Evolutionary conservation across 495 filamentous ascomycete genomes (phyloP), one percentile per base, ranked within the genome.

Genomic region (Mycothermus thermophilus): DNA sequence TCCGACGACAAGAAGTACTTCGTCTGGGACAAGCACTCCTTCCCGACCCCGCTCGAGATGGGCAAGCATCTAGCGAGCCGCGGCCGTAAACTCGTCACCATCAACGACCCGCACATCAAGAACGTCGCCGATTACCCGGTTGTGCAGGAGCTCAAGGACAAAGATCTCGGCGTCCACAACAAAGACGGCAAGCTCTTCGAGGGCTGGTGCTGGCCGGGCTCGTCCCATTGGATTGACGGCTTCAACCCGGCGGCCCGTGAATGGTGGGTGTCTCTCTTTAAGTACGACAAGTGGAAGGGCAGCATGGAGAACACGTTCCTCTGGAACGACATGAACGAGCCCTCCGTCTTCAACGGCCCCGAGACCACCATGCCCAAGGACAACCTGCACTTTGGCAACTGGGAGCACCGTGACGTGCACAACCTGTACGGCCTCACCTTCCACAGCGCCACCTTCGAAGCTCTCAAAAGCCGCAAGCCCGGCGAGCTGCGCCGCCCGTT

Each of bases 291-390:
- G 27, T 95, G 92, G 66, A 80, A 81, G 52, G 84, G 83, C 30
- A 77, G 83, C 3, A 66, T 77, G 46, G 58, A 75, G 24, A 96
- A 94, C 51, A 72, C 79, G 3, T 94, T 83, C 62, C 77, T 96
- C 51, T 97, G 90, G 90, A 97, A 97, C 56, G 90, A 97, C 52
- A 97, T 97, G 90, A 97, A 95, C 48, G 90, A 97, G 60, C 90
- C 90, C 0, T 95, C 90, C 0, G 90, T 97, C 6, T 97, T 97
- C 66, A 93, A 95, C 51, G 90, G 90, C 0, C 90, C 90, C 0
- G 90, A 97, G 54, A 93, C 83, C 8, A 88, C 88, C 20, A 93
- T 94, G 85, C 90, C 90, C 28, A 94, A 93, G 57, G 90, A 97
- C 61, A 95, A 95, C 52, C 54, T 96, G 25, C 90, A 96, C 55